Conservation (phyloP, 2,329 filamentous ascomycete genomes). For the Orbilia javanica region DNA sequence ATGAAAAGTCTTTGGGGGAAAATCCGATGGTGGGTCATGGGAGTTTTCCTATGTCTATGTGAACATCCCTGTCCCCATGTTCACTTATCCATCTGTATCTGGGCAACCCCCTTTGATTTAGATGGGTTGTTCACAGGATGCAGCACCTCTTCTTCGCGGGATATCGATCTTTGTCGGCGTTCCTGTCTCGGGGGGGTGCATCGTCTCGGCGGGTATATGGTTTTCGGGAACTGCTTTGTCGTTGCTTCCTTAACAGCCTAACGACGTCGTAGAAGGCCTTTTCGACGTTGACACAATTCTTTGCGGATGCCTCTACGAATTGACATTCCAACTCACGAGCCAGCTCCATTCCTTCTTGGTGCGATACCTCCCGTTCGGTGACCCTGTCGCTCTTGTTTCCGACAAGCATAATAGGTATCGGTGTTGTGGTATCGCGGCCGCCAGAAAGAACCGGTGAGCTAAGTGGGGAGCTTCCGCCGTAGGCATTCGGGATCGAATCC, state of each 20-base stretch:
- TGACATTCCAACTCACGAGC: slow-evolving; percentile 94
- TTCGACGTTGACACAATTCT: slow-evolving; percentile 98
- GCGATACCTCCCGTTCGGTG: slow-evolving; percentile 94
- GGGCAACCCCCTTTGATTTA: background rate
- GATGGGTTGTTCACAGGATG: slow-evolving; percentile 45
- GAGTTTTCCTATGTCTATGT: slow-evolving; percentile 16
- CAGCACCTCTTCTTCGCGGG: slow-evolving; percentile 49
- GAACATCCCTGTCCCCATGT: slow-evolving; percentile 9
- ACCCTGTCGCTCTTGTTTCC: slow-evolving; percentile 98
- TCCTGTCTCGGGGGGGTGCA: slow-evolving; percentile 36
- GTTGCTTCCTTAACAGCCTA: slow-evolving; percentile 85
- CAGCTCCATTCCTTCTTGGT: slow-evolving; percentile 91
- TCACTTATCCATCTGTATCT: background rate
- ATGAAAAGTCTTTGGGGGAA: slow-evolving; percentile 39
- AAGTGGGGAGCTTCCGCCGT: slow-evolving; percentile 66
- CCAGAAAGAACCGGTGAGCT: slow-evolving; percentile 66
- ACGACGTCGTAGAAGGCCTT: slow-evolving; percentile 99
- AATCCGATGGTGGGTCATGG: slow-evolving; percentile 14
- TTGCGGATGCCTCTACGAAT: slow-evolving; percentile 95
- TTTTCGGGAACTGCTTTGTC: slow-evolving; percentile 68
- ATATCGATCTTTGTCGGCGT: slow-evolving; percentile 43
- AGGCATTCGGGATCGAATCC: slow-evolving; percentile 75
- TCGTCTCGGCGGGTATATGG: slow-evolving; percentile 51
- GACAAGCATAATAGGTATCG: slow-evolving; percentile 95
- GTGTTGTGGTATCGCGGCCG: slow-evolving; percentile 68